Evolutionary conservation across 1,139 yeast species (phyloP).

Genomic region (Debaryomyces coudertii): DNA sequence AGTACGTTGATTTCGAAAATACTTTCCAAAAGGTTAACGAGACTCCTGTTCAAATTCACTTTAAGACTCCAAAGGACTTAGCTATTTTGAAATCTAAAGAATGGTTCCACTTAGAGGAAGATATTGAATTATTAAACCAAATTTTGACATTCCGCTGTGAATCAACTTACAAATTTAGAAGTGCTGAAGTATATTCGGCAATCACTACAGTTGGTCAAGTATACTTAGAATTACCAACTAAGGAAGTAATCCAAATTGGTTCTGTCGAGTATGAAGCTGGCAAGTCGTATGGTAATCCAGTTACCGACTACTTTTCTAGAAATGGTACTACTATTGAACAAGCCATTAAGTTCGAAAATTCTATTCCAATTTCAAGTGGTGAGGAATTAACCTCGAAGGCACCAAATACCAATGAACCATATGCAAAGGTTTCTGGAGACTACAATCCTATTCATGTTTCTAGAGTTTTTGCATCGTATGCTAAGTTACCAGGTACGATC

Average conservation of each 20-base stretch:
- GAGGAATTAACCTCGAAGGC: constrained; percentile 71
- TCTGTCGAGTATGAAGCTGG: constrained; percentile 89
- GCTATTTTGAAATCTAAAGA: constrained; percentile 94
- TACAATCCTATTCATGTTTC: constrained; percentile 98
- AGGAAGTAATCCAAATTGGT: constrained; percentile 88
- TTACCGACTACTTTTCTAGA: constrained; percentile 87
- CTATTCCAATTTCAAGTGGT: constrained; percentile 83
- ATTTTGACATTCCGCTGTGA: constrained; percentile 88
- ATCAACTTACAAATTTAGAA: constrained; percentile 80
- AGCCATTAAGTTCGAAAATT: constrained; percentile 86
- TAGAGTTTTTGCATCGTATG: constrained; percentile 90
- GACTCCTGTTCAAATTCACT: constrained; percentile 79
- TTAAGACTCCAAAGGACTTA: constrained; percentile 81
- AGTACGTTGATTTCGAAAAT: constrained; percentile 82
- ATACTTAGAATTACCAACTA: constrained; percentile 86
- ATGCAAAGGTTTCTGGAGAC: constrained; percentile 97
- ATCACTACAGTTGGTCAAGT: constrained; percentile 87
- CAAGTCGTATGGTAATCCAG: constrained; percentile 95
- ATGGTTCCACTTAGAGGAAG: constrained; percentile 88
- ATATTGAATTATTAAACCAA: constrained; percentile 73
- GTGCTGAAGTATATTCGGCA: constrained; percentile 73
- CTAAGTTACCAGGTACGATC: constrained; percentile 93
- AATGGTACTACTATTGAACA: constrained; percentile 94
- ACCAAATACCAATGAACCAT: constrained; percentile 89
- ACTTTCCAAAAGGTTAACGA: constrained; percentile 90